Evolutionary conservation across 1,139 yeast species (phyloP), one percentile per base, ranked within the genome.

Genomic region (Yamadazyma pseudoaaseri): DNA sequence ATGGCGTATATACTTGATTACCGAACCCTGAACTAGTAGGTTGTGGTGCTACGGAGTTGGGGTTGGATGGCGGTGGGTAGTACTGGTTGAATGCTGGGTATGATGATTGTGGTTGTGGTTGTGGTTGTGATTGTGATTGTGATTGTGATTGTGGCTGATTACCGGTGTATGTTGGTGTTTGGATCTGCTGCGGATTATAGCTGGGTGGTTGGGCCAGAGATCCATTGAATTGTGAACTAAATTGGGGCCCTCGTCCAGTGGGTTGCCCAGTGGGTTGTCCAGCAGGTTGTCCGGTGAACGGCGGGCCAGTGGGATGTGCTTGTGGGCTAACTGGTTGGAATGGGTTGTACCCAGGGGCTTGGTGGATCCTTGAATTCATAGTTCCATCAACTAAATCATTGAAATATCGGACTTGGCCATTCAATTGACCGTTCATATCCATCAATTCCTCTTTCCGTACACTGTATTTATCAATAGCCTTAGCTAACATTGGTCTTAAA

Each of bases 391-490:
- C 71, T 35, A 86, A 60, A 33, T 76, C 77, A 51, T 86, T 87
- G 54, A 87, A 90, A 6, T 73, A 62, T 36, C 73, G 68, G 31
- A 85, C 76, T 20, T 95, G 94, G 32, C 64, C 64, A 36, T 76
- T 75, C 41, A 90, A 72, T 45, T 85, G 83, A 41, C 75, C 75
- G 49, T 87, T 81, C 49, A 87, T 63, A n/a, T 74, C 74, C 45
- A 78, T 63, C 37, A 89, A 62, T 45, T 89, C 96, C 44, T 86
- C 85, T 52, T 81, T 81, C 45, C 87, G 72, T 30, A 73, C 75
- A 24, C 86, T 70, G 53, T 86, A 84, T 56, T 82, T 84, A 39
- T 85, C 95, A 42, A 87, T 81, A 47, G 79, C 62, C 47, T 76
- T 76, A 7, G 86, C 86, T 38, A 87, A 68, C 39, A 78, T 76